Evolutionary conservation across 2,329 filamentous ascomycete genomes (phyloP).

Genomic region (Rhynchosporium agropyri): DNA sequence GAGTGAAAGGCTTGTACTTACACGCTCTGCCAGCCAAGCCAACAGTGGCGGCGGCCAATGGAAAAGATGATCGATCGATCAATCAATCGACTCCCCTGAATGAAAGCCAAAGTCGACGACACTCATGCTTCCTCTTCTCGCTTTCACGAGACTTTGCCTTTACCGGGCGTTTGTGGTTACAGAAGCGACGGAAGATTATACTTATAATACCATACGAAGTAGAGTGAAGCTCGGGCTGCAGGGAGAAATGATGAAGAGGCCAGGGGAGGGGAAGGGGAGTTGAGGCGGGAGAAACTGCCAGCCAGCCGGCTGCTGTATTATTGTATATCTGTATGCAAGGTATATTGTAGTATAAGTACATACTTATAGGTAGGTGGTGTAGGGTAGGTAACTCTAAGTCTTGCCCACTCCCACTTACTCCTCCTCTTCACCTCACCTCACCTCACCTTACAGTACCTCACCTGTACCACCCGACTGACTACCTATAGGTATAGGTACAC

Average conservation of each 20-base stretch:
- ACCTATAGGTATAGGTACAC: no score
- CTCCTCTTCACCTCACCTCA: neutral
- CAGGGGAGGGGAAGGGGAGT: neutral
- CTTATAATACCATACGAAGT: neutral
- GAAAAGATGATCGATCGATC: neutral
- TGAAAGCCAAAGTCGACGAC: slow-evolving; percentile 5
- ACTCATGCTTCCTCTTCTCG: neutral
- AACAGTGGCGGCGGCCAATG: slow-evolving; percentile 23
- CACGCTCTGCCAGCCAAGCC: slow-evolving; percentile 26
- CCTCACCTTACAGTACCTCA: neutral
- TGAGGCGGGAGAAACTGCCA: slow-evolving; percentile 1
- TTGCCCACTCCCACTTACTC: no score
- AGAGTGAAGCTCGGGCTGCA: slow-evolving; percentile 3
- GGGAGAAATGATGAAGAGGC: slow-evolving; percentile 1
- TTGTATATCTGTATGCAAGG: no score
- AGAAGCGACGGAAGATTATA: neutral
- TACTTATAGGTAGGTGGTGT: no score
- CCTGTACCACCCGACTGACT: neutral
- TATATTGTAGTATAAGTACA: no score
- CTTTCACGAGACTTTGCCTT: neutral
- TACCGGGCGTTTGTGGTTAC: neutral
- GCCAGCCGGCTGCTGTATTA: neutral
- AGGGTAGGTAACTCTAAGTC: no score
- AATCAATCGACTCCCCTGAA: slow-evolving; percentile 17
- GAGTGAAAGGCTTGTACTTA: slow-evolving; percentile 14